phyloP scores from a whole-genome alignment of 2,329 filamentous ascomycete genomes.

The Incumbomyces delicatus region DNA sequence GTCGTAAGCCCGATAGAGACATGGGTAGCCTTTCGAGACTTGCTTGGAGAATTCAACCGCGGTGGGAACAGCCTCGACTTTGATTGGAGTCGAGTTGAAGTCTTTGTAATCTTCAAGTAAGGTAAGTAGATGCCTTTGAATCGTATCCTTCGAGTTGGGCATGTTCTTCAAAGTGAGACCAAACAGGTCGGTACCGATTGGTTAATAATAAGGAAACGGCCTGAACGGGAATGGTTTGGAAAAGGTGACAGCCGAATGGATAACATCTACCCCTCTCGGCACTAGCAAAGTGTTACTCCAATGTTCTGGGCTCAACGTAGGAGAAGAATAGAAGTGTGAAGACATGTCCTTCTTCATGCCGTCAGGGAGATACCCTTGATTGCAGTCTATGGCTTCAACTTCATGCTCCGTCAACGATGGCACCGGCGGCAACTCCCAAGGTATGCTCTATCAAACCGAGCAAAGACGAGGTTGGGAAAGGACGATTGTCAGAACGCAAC shows the following conservation, averaged over 20 bases:
- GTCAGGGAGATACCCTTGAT: too few relatives aligned
- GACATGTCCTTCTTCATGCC: too few relatives aligned
- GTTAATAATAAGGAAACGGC: too few relatives aligned
- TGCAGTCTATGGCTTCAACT: too few relatives aligned
- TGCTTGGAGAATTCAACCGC: conserved; percentile 18
- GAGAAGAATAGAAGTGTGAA: too few relatives aligned
- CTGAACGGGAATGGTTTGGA: too few relatives aligned
- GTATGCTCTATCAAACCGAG: conserved; percentile 1
- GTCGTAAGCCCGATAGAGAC: conserved; percentile 10
- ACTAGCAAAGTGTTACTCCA: too few relatives aligned
- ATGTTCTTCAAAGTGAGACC: neutral
- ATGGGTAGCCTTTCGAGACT: conserved; percentile 16
- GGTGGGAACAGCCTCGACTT: conserved; percentile 11
- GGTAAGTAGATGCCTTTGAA: conserved; percentile 1
- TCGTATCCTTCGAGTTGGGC: neutral
- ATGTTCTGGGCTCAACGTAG: too few relatives aligned
- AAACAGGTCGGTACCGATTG: too few relatives aligned
- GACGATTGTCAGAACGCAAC: conserved; percentile 29
- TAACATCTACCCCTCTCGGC: too few relatives aligned
- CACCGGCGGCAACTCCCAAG: neutral
- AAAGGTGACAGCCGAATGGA: too few relatives aligned
- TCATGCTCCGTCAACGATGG: too few relatives aligned
- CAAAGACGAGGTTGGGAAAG: conserved; percentile 3
- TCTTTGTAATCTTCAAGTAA: conserved; percentile 19
- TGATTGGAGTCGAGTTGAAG: conserved; percentile 15